Evolutionary conservation across 1,284 basidiomycete species (phyloP).

Genomic region (Ganoderma boninense): DNA sequence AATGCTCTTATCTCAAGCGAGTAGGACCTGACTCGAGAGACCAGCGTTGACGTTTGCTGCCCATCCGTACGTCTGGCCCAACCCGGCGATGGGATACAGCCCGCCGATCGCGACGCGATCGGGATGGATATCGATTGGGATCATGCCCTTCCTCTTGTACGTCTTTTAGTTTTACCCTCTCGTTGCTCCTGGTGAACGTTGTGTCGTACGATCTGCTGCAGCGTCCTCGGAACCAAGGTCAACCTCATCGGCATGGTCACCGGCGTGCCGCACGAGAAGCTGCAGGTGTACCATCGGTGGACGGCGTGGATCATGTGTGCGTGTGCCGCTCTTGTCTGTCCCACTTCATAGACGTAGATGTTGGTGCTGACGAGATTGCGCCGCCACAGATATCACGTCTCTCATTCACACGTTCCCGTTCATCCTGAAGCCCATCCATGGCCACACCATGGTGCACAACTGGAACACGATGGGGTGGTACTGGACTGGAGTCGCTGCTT

Average conservation of each 20-base stretch:
- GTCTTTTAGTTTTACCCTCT: too few relatives aligned
- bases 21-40: not conserved
- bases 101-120: conserved; percentile 48
- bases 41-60: conserved; percentile 42
- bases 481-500: conserved; percentile 48
- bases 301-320: conserved; percentile 47
- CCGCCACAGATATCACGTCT: conserved; percentile 42
- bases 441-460: conserved; percentile 34
- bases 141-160: conserved; percentile 48
- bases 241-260: conserved; percentile 49
- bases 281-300: conserved; percentile 55
- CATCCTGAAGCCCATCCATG: conserved; percentile 38
- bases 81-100: conserved; percentile 45
- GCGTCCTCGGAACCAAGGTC: conserved; percentile 50
- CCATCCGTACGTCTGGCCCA: conserved; percentile 48
- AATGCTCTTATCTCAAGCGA: too few relatives aligned
- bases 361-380: not conserved
- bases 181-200: too few relatives aligned
- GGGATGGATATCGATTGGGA: conserved; percentile 46
- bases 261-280: conserved; percentile 53
- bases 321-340: too few relatives aligned
- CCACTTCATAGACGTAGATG: too few relatives aligned
- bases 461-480: conserved; percentile 40
- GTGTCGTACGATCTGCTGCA: conserved; percentile 12
- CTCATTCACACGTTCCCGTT: conserved; percentile 48